Evolutionary conservation across 1,139 yeast genomes (phyloP).

Genomic region (Taphrina communis): DNA sequence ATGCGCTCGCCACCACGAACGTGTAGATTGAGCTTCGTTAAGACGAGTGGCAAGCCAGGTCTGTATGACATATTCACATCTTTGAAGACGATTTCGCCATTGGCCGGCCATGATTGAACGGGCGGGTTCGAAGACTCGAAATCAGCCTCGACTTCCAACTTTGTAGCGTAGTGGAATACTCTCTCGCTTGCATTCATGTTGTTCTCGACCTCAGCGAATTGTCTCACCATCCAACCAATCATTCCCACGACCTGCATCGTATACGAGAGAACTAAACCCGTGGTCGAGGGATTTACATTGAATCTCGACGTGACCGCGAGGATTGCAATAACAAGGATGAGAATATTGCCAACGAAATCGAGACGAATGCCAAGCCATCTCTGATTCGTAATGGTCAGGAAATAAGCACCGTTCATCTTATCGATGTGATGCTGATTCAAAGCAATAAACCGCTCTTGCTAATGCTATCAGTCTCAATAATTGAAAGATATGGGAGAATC

Average conservation of each 20-base stretch:
- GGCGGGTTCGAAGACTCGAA: conserved; percentile 61
- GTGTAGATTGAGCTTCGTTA: conserved; percentile 60
- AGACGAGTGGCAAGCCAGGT: conserved; percentile 73
- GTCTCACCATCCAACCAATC: conserved; percentile 54
- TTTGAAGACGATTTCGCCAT: conserved; percentile 63
- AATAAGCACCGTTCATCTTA: conserved; percentile 74
- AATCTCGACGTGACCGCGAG: conserved; percentile 71
- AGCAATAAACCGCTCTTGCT: conserved; percentile 56
- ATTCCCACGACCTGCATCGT: conserved; percentile 44
- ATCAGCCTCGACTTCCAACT: conserved; percentile 68
- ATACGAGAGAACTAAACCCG: conserved; percentile 73
- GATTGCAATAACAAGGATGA: conserved; percentile 59
- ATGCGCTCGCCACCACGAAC: conserved; percentile 65
- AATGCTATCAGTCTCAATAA: not conserved
- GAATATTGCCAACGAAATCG: conserved; percentile 60
- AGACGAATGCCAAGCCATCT: conserved; percentile 77
- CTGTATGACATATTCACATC: conserved; percentile 72
- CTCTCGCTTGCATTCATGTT: conserved; percentile 89
- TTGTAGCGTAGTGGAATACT: conserved; percentile 70
- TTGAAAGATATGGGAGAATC: not conserved
- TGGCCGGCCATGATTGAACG: conserved; percentile 64
- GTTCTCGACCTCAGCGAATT: conserved; percentile 73
- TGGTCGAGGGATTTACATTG: conserved; percentile 65
- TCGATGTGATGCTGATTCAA: conserved; percentile 62
- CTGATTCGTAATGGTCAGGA: conserved; percentile 69